Conservation (phyloP, 208 protist genomes). For the Zelonia costaricensis region DNA sequence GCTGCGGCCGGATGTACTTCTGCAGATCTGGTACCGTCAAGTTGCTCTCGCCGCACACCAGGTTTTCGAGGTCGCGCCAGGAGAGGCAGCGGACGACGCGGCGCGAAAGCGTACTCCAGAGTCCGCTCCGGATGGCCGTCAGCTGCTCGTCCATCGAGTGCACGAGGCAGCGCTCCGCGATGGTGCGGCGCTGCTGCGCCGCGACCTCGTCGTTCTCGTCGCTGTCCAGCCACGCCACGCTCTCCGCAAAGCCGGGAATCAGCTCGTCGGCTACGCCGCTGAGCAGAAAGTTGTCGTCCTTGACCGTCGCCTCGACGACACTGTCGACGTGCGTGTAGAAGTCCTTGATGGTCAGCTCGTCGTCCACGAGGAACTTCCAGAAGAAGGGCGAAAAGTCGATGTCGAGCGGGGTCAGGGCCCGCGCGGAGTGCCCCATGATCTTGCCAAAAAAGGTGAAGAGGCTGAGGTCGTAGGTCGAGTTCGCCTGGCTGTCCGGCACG, state of each 20-base stretch:
- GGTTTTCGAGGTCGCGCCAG: constrained; percentile 80
- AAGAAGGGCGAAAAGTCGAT: constrained; percentile 91
- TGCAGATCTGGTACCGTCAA: constrained; percentile 62
- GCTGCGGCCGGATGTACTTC: constrained; percentile 64
- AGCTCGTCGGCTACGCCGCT: constrained; percentile 83
- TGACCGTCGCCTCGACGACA: constrained; percentile 79
- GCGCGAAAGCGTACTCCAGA: constrained; percentile 77
- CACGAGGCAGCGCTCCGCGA: constrained; percentile 84
- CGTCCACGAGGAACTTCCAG: constrained; percentile 92
- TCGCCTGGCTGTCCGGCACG: constrained; percentile 77
- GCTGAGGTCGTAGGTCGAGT: constrained; percentile 70
- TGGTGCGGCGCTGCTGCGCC: constrained; percentile 43
- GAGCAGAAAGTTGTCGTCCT: constrained; percentile 77
- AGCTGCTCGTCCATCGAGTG: constrained; percentile 90
- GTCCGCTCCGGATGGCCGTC: constrained; percentile 70
- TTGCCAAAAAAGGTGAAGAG: constrained; percentile 91
- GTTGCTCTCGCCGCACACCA: constrained; percentile 82
- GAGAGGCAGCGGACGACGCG: constrained; percentile 87
- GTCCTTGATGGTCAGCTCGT: constrained; percentile 76
- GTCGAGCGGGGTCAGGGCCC: constrained; percentile 68
- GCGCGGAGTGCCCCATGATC: constrained; percentile 83
- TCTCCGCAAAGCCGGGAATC: constrained; percentile 72
- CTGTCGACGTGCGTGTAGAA: constrained; percentile 91
- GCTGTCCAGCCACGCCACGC: constrained; percentile 37
- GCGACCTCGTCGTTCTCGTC: constrained; percentile 31